A percentile compares a stretch with the other conserved stretches of the same genome.
These are phyloP conservation scores for Wickerhamiella siamensis DNA, from an alignment of 805 yeast species.

Conservation along the genomic window DNA sequence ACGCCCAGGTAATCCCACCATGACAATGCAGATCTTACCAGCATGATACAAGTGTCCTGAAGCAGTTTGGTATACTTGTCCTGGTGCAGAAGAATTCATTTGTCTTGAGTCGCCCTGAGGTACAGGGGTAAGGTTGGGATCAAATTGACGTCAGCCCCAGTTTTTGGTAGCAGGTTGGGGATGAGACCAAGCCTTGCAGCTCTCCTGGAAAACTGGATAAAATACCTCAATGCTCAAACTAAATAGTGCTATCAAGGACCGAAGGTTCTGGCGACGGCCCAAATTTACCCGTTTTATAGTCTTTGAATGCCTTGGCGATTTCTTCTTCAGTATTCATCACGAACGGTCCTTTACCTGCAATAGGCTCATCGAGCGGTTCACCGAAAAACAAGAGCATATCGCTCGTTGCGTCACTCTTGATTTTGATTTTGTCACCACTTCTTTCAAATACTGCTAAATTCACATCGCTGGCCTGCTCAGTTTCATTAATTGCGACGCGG, in stretches of 20 bases:
- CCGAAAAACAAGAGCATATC: not conserved
- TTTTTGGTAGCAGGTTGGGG: no score
- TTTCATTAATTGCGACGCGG: not conserved
- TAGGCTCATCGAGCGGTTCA: conserved; percentile 5
- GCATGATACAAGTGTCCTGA: conserved; percentile 91
- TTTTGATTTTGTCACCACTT: not conserved
- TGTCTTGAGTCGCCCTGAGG: not conserved
- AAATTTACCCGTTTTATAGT: conserved; percentile 3
- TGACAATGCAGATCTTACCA: conserved; percentile 75
- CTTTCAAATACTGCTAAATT: not conserved
- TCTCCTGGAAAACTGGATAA: no score
- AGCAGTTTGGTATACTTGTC: conserved; percentile 38
- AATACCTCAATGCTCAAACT: no score
- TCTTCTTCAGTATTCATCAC: conserved; percentile 8
- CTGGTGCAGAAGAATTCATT: not conserved
- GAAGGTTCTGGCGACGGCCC: not conserved
- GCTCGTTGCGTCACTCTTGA: not conserved
- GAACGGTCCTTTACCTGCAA: conserved; percentile 6
- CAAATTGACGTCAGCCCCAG: no score
- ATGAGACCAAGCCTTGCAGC: no score
- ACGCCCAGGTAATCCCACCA: conserved; percentile 89
- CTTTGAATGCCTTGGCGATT: conserved; percentile 5
- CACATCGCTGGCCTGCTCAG: not conserved
- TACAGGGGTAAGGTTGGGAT: not conserved
- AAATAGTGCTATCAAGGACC: not conserved